Evolutionary conservation across 768 basidiomycete species (phyloP).

Genomic region (Multifurca ochricompacta): DNA sequence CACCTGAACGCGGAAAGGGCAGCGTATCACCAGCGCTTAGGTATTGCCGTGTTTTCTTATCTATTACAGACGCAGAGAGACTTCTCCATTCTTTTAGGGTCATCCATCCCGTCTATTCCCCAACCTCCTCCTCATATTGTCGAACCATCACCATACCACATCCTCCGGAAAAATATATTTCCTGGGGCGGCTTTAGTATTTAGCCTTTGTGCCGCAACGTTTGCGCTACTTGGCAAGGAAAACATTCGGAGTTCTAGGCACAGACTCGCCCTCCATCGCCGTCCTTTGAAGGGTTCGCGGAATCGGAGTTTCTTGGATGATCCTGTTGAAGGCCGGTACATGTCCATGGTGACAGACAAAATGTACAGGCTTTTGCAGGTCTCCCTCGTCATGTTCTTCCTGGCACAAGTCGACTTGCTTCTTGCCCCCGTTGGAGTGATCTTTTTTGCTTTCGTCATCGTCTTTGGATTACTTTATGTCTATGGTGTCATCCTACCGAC

Average conservation of each 20-base stretch:
- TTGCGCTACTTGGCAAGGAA: background rate
- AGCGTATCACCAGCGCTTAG: background rate
- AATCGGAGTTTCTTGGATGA: background rate
- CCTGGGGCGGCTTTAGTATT: slow-evolving; percentile 2
- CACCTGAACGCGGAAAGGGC: background rate
- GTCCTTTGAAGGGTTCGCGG: background rate
- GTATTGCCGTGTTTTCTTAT: background rate
- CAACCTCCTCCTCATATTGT: too few species aligned
- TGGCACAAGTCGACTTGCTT: background rate
- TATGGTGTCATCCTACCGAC: background rate
- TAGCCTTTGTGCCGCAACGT: background rate
- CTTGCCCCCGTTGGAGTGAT: background rate
- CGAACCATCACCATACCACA: background rate
- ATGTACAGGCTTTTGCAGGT: background rate
- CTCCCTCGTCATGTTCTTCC: background rate
- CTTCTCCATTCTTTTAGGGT: background rate
- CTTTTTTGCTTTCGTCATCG: background rate
- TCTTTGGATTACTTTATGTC: background rate
- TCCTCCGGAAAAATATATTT: background rate
- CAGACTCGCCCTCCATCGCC: background rate
- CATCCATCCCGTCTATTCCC: background rate
- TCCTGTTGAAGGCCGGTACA: too few species aligned
- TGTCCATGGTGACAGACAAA: background rate
- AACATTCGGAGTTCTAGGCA: background rate
- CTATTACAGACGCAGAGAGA: background rate